Percentiles rank a stretch among this genome's conserved stretches.
These are phyloP conservation scores for Coemansia sp. DNA, from an alignment of 192 early-diverging fungal species.

Conservation along the genomic window DNA sequence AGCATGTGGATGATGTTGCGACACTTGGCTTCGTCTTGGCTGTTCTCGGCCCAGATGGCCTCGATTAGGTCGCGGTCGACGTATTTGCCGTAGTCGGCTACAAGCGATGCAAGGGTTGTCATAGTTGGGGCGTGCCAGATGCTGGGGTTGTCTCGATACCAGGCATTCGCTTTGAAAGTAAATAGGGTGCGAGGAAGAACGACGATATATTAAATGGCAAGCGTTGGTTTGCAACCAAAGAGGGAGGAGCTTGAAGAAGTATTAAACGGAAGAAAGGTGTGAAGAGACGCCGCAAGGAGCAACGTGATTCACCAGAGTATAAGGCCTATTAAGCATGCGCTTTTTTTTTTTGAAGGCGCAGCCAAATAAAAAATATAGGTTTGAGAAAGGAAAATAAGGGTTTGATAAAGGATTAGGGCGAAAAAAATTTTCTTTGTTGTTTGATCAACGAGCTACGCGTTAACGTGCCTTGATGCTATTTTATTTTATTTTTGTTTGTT, in stretches of 20 bases:
- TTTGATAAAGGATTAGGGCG: neutral
- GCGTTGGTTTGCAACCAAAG: too few relatives aligned
- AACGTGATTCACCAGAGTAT: too few relatives aligned
- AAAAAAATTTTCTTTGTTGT: neutral
- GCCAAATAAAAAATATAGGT: too few relatives aligned
- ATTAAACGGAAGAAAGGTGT: too few relatives aligned
- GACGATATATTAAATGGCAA: too few relatives aligned
- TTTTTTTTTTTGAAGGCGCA: too few relatives aligned
- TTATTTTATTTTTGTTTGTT: neutral
- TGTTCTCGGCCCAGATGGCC: conserved; percentile 44
- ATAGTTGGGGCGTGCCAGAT: conserved; percentile 5
- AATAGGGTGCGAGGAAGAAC: neutral
- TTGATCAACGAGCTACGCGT: neutral
- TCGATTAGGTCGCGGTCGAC: conserved; percentile 40
- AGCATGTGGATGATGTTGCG: conserved; percentile 45
- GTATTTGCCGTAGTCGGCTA: conserved; percentile 30
- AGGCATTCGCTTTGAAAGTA: neutral
- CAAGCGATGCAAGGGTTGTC: conserved; percentile 26
- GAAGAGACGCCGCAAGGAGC: too few relatives aligned
- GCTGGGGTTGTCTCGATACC: neutral
- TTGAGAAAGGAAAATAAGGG: too few relatives aligned
- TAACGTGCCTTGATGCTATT: neutral
- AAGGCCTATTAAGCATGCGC: too few relatives aligned
- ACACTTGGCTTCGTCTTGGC: conserved; percentile 25
- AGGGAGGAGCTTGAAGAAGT: too few relatives aligned